These are phyloP conservation scores for Mycena vitilis DNA, from an alignment of 768 basidiomycete genomes.

Conservation along the genomic window DNA sequence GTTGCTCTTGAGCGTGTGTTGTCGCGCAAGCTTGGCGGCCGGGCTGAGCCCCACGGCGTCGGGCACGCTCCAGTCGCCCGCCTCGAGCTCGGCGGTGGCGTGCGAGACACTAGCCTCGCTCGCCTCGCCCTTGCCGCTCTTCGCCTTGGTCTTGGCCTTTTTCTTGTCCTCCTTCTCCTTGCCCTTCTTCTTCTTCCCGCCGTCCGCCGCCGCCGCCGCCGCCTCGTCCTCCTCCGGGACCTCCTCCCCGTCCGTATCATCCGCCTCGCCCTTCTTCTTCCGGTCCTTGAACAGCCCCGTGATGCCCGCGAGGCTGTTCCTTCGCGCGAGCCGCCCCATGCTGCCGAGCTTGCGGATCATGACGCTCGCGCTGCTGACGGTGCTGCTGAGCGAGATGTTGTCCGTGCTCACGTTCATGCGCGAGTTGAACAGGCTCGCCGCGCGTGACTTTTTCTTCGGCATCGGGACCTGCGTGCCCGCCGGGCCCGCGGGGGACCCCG, in stretches of 20 bases:
- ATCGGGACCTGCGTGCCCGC: constrained; percentile 22
- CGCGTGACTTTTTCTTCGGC: constrained; percentile 78
- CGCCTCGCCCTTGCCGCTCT: constrained; percentile 71
- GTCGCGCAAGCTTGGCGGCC: constrained; percentile 88
- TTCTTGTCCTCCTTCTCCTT: constrained; percentile 53
- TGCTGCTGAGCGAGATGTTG: constrained; percentile 95
- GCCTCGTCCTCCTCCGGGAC: constrained; percentile 65
- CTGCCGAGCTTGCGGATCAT: constrained; percentile 96
- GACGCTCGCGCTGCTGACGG: constrained; percentile 93
- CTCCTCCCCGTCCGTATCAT: constrained; percentile 51
- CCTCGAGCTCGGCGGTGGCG: constrained; percentile 87
- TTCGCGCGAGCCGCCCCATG: constrained; percentile 87
- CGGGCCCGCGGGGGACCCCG: not conserved
- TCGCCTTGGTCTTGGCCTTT: constrained; percentile 58
- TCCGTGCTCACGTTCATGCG: constrained; percentile 90
- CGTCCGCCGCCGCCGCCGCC: constrained; percentile 68
- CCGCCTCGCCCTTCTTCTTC: constrained; percentile 62
- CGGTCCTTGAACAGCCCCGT: constrained; percentile 94
- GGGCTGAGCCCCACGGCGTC: constrained; percentile 80
- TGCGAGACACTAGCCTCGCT: constrained; percentile 81
- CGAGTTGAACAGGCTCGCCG: constrained; percentile 86
- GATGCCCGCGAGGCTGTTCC: constrained; percentile 91
- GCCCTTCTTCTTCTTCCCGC: constrained; percentile 77
- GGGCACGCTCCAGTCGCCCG: constrained; percentile 72
- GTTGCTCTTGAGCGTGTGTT: constrained; percentile 91